These are phyloP conservation scores for Yarrowia sp. DNA, from an alignment of 805 yeast genomes.

Conservation along the genomic window DNA sequence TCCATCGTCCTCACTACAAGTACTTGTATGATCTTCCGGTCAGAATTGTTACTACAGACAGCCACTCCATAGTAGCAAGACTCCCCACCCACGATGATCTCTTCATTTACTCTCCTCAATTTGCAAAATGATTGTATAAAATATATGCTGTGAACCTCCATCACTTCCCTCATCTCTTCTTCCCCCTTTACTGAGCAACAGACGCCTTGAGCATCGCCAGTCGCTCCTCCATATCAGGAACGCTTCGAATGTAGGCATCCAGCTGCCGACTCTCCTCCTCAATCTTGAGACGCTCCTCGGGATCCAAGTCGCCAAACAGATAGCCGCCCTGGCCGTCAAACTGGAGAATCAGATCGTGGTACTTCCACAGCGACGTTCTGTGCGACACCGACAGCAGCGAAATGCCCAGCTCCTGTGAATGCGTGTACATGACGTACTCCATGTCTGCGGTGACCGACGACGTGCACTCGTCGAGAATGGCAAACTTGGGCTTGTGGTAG, in stretches of 20 bases:
- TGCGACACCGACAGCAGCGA: slow-evolving; percentile 91
- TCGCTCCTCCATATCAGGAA: slow-evolving; percentile 70
- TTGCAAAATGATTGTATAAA: slow-evolving; percentile 28
- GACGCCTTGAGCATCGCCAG: slow-evolving; percentile 59
- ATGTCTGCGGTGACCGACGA: slow-evolving; percentile 90
- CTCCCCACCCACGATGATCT: no score
- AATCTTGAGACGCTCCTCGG: slow-evolving; percentile 70
- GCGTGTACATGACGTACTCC: slow-evolving; percentile 86
- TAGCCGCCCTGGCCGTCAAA: slow-evolving; percentile 86
- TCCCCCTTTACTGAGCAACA: neutral
- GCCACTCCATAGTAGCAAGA: no score
- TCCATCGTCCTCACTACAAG: no score
- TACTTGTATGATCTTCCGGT: no score
- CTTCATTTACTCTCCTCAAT: no score
- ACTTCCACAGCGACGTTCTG: slow-evolving; percentile 90
- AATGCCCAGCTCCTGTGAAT: slow-evolving; percentile 79
- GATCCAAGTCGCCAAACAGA: slow-evolving; percentile 67
- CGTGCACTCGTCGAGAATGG: slow-evolving; percentile 94
- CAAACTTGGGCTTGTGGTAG: slow-evolving; percentile 90
- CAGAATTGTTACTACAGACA: no score
- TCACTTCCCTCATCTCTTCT: neutral
- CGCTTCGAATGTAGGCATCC: slow-evolving; percentile 74
- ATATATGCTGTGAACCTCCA: slow-evolving; percentile 32
- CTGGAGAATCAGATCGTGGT: slow-evolving; percentile 80
- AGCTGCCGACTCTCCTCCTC: slow-evolving; percentile 79